Conservation (phyloP, 2,329 filamentous ascomycete genomes). For the Penicillium aurantiogriseum region DNA sequence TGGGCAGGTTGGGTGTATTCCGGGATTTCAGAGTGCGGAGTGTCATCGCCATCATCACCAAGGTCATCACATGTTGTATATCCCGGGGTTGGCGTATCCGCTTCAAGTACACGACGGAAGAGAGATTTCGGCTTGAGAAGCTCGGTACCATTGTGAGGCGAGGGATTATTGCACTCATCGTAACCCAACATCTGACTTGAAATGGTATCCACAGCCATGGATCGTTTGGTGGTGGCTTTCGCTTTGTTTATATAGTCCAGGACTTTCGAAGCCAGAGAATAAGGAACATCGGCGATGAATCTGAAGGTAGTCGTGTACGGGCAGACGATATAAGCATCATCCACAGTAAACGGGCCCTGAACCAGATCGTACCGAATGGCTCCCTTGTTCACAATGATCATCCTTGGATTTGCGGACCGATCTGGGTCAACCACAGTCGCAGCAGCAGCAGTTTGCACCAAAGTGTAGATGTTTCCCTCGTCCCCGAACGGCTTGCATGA, state of each 20-base stretch:
- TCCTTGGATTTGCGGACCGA: constrained; percentile 51
- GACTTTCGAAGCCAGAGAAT: constrained; percentile 6
- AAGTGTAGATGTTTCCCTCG: constrained; percentile 40
- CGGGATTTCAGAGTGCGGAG: no score
- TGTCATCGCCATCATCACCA: constrained; percentile 4
- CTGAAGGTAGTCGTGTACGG: constrained; percentile 1
- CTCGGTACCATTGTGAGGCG: background rate
- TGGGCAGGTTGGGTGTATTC: background rate
- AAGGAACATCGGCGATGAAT: constrained; percentile 9
- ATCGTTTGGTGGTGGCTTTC: background rate
- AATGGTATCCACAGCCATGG: constrained; percentile 1
- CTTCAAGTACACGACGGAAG: constrained; percentile 4
- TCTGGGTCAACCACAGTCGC: constrained; percentile 54
- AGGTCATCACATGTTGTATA: constrained; percentile 12
- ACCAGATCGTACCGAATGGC: constrained; percentile 61
- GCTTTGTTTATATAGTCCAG: background rate
- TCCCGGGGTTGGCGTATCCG: background rate
- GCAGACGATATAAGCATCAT: constrained; percentile 5
- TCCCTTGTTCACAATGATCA: constrained; percentile 62
- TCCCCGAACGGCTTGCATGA: constrained; percentile 46
- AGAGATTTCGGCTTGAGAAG: constrained; percentile 9
- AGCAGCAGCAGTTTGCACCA: constrained; percentile 51
- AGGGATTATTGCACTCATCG: constrained; percentile 9
- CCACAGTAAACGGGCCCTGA: constrained; percentile 44
- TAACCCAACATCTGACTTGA: constrained; percentile 11